Percentiles rank a stretch among this genome's conserved stretches.
Evolutionary conservation across 2,329 filamentous ascomycete species (phyloP).

Genomic region (Clonostachys solani): DNA sequence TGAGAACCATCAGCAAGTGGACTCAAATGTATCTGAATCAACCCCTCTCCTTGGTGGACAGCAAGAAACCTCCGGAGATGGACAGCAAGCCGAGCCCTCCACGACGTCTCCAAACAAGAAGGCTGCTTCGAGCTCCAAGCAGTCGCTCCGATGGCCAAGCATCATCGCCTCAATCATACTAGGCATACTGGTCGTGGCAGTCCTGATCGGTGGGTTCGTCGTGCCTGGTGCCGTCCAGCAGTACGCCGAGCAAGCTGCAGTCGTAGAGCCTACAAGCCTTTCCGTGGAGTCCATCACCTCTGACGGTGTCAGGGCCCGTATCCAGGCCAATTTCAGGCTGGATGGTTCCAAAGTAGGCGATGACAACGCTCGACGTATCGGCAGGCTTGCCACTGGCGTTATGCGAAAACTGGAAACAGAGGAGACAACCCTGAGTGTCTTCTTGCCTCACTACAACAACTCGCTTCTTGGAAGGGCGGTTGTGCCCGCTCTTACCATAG

Average conservation of each 20-base stretch:
- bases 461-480: constrained; percentile 71
- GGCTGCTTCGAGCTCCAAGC: constrained; percentile 13
- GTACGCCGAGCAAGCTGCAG: constrained; percentile 79
- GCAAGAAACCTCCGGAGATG: constrained; percentile 19
- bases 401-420: constrained; percentile 72
- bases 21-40: constrained; percentile 30
- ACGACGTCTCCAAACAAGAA: constrained; percentile 4
- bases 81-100: constrained; percentile 20
- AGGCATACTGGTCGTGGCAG: constrained; percentile 56
- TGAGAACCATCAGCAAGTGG: constrained; percentile 17
- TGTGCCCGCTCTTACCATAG: constrained; percentile 71
- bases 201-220: constrained; percentile 77
- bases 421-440: constrained; percentile 69
- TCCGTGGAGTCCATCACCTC: constrained; percentile 82
- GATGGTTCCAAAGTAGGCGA: constrained; percentile 74
- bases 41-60: constrained; percentile 43
- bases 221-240: constrained; percentile 75
- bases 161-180: constrained; percentile 68
- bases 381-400: constrained; percentile 75
- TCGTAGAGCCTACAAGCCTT: constrained; percentile 78
- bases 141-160: constrained; percentile 63
- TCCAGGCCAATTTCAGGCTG: constrained; percentile 78
- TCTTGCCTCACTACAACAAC: constrained; percentile 78
- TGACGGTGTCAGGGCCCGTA: constrained; percentile 70
- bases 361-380: constrained; percentile 68